phyloP scores from a whole-genome alignment of 768 basidiomycete genomes.

The Serendipita vermifera region DNA sequence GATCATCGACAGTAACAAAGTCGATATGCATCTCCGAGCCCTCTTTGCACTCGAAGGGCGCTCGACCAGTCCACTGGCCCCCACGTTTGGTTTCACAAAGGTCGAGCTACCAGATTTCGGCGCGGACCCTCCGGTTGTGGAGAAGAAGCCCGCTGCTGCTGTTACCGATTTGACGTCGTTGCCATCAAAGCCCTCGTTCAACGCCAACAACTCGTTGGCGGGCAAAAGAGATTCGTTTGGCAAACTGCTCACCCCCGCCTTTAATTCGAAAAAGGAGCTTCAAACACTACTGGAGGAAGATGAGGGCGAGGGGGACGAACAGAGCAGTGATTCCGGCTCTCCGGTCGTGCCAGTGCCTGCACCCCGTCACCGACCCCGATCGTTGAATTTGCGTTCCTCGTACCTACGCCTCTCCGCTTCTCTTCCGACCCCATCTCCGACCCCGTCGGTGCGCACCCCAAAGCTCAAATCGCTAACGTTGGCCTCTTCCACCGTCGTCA shows the following conservation, averaged over 20 bases:
- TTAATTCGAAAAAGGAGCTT: slow-evolving; percentile 61
- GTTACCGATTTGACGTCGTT: slow-evolving; percentile 9
- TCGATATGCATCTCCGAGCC: slow-evolving; percentile 69
- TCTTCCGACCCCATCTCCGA: slow-evolving; percentile 34
- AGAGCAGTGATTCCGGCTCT: slow-evolving; percentile 12
- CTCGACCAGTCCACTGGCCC: slow-evolving; percentile 27
- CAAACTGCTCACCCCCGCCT: slow-evolving; percentile 47
- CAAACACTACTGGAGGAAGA: slow-evolving; percentile 75
- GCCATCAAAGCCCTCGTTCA: slow-evolving; percentile 16
- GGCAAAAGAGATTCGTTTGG: slow-evolving; percentile 71
- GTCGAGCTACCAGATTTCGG: slow-evolving; percentile 66
- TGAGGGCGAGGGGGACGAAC: slow-evolving; percentile 66
- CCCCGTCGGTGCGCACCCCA: slow-evolving; percentile 31
- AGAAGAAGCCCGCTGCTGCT: slow-evolving; percentile 36
- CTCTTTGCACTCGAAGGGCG: slow-evolving; percentile 82
- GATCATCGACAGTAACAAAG: slow-evolving; percentile 58
- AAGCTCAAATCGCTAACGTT: slow-evolving; percentile 45
- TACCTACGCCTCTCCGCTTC: slow-evolving; percentile 12
- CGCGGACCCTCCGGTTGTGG: slow-evolving; percentile 37
- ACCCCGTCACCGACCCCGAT: slow-evolving; percentile 50
- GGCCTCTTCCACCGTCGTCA: slow-evolving; percentile 18
- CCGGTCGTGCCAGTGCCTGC: slow-evolving; percentile 20
- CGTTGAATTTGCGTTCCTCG: slow-evolving; percentile 40
- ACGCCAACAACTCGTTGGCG: slow-evolving; percentile 32
- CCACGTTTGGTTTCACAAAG: slow-evolving; percentile 36